Evolutionary conservation across 129 eudicot genomes (phyloP).

Genomic region (Helichrysum umbraculigerum): DNA sequence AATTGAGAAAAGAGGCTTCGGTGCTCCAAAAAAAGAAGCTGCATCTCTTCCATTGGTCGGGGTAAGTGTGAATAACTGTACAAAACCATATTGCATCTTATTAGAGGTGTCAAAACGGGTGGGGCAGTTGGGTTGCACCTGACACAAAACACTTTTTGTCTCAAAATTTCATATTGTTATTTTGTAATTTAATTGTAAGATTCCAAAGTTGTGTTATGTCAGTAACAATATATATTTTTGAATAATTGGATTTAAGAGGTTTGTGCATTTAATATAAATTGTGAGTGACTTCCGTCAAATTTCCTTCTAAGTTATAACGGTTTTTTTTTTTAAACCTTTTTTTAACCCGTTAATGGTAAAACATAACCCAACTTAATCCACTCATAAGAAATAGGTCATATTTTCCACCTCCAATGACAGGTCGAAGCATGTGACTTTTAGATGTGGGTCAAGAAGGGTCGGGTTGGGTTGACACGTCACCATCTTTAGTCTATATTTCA

Average conservation of each 20-base stretch:
- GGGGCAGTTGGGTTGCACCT: neutral
- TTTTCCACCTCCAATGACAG: neutral
- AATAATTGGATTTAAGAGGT: neutral
- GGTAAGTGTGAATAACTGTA: slow-evolving; percentile 46
- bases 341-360: neutral
- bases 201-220: neutral
- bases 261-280: neutral
- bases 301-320: neutral
- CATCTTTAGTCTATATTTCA: neutral
- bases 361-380: neutral
- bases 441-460: neutral
- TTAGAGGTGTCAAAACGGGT: slow-evolving; percentile 5
- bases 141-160: neutral
- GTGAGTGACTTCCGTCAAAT: neutral
- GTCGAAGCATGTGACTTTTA: neutral
- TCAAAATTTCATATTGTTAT: neutral
- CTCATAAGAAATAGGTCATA: neutral
- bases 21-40: slow-evolving; percentile 59
- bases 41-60: slow-evolving; percentile 91
- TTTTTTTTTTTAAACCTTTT: neutral
- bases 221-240: neutral
- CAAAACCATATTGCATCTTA: slow-evolving; percentile 11
- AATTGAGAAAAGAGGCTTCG: slow-evolving; percentile 80
- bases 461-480: neutral
- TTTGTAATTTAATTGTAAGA: neutral